These are phyloP conservation scores for Polygonum maritimum DNA, from an alignment of 148 eudicot genomes.

Conservation along the genomic window DNA sequence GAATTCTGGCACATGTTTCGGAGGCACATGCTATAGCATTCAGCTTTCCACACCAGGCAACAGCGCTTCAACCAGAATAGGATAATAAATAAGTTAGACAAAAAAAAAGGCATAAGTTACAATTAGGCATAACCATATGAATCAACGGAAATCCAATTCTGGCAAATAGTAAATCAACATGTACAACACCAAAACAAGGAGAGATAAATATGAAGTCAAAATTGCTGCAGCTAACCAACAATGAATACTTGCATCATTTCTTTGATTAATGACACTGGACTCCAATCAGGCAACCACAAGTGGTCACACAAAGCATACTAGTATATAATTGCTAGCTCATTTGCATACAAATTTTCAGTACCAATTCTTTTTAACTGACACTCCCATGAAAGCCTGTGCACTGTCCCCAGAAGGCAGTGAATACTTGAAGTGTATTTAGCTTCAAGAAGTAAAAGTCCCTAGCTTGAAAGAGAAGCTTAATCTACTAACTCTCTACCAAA, in stretches of 20 bases:
- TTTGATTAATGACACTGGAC: background rate
- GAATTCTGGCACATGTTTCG: conserved; percentile 98
- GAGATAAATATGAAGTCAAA: background rate
- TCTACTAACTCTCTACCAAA: too few relatives aligned
- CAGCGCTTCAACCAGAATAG: conserved; percentile 48
- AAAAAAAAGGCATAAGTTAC: background rate
- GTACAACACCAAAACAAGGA: background rate
- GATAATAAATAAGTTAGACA: background rate
- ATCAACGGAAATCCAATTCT: background rate
- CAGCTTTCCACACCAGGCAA: conserved; percentile 99
- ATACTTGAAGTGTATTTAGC: background rate
- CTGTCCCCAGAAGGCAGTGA: background rate
- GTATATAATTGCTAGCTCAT: background rate
- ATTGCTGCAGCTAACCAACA: too few relatives aligned
- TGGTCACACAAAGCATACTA: background rate
- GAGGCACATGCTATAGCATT: conserved; percentile 96
- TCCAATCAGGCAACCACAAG: background rate
- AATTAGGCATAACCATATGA: background rate
- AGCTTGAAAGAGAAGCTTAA: background rate
- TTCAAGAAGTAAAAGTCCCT: background rate
- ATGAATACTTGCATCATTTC: too few relatives aligned
- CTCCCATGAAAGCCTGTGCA: background rate
- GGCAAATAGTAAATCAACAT: background rate
- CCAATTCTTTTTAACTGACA: background rate
- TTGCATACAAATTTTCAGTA: background rate